Evolutionary conservation across 2,329 filamentous ascomycete genomes (phyloP), one percentile per base, ranked within the genome.

Genomic region (Orbilia brochopaga): DNA sequence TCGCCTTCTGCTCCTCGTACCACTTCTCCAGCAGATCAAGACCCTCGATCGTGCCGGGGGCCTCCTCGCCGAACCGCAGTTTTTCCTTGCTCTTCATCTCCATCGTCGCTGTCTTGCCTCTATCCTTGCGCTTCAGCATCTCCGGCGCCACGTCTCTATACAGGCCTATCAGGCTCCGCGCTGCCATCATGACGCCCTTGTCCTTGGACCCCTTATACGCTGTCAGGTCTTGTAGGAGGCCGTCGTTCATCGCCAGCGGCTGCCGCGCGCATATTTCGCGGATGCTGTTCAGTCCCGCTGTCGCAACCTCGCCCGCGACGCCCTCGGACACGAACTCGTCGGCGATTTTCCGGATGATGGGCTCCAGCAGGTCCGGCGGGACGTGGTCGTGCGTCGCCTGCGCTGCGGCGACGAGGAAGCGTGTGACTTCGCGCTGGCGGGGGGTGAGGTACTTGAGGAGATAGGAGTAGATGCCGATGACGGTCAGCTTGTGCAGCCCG

Each of bases 151-250:
- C 90, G 78, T 97, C 92, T 75, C 94, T 85, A 82, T 96, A 99
- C 4, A 99, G 83, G 23, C 91, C 91, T 46, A 99, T 83, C 5
- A 99, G 83, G 74, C 94, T 93, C 79, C 94, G 93, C 13, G 93
- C 92, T 6, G 94, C 94, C 94, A 99, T 97, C 86, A 96, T 92
- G n/a, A 94, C 90, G 69, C 93, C 92, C 83, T 97, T 99, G 78
- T 99, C 94, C 79, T 99, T 99, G 78, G 91, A 96, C 83, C 95
- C 96, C 72, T 91, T 87, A 81, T 99, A 97, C 82, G 94, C 90
- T 8, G 97, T 92, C 58, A 99, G 81, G 82, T 99, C 94, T 79
- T 99, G 93, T 30, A 99, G 82, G n/a, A 99, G 81, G 0, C 92
- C 96, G 75, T 97, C 92, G 57, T 87, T 92, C 90, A 99, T 97